Evolutionary conservation across 2,329 filamentous ascomycete genomes (phyloP).

Genomic region (Chrysosphaeria jannelii): DNA sequence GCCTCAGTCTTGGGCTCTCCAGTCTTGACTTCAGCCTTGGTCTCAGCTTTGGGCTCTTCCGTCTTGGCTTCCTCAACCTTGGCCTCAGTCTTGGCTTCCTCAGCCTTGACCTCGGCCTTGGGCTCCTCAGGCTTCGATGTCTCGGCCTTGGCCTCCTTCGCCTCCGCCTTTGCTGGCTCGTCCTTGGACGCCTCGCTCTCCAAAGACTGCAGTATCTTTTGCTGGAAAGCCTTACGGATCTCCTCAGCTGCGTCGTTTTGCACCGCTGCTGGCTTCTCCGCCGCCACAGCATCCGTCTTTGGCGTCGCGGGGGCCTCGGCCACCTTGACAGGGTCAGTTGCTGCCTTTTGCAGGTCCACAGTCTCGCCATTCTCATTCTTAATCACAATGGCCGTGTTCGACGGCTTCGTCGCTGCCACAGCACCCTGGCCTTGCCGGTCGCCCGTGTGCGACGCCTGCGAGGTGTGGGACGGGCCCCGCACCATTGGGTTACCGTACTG

Average conservation of each 20-base stretch:
- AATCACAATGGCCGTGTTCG: constrained; percentile 47
- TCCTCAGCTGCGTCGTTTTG: not conserved
- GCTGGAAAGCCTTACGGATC: too few relatives aligned
- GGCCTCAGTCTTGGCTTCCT: not conserved
- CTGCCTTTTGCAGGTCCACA: constrained; percentile 32
- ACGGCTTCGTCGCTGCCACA: constrained; percentile 2
- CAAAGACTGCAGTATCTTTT: not conserved
- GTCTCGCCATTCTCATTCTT: constrained; percentile 58
- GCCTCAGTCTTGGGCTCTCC: not conserved
- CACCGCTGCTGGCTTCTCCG: not conserved
- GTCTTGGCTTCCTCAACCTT: not conserved
- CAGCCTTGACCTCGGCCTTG: not conserved
- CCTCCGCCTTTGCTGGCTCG: not conserved
- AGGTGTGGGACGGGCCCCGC: too few relatives aligned
- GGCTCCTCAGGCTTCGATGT: not conserved
- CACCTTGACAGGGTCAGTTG: constrained; percentile 5
- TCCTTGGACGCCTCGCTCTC: not conserved
- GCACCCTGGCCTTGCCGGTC: constrained; percentile 18
- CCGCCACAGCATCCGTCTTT: not conserved
- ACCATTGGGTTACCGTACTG: too few relatives aligned
- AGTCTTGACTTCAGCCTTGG: constrained; percentile 1
- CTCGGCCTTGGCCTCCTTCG: not conserved
- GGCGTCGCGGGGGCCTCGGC: not conserved
- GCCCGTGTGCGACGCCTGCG: too few relatives aligned
- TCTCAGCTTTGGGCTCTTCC: not conserved